Conservation (phyloP, 1,284 basidiomycete species). For the Cryptococcus sp. region DNA sequence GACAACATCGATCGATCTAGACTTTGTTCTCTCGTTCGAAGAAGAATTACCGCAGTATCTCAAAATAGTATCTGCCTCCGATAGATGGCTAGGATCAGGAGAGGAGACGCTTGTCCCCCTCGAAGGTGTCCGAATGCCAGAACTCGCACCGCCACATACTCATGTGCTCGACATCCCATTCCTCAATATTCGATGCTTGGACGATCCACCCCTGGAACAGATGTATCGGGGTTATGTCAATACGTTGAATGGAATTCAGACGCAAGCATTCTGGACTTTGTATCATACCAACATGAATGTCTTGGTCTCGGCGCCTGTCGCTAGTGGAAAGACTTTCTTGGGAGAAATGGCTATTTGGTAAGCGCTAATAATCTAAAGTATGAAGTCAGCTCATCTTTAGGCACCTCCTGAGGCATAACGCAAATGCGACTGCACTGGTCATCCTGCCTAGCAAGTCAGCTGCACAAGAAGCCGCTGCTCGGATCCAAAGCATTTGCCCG, state of each 20-base stretch:
- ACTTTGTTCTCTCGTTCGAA: slow-evolving; percentile 75
- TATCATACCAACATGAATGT: slow-evolving; percentile 67
- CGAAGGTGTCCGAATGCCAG: slow-evolving; percentile 71
- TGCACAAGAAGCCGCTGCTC: slow-evolving; percentile 38
- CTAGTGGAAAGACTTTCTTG: slow-evolving; percentile 76
- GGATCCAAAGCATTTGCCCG: slow-evolving; percentile 35
- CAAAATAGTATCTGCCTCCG: slow-evolving; percentile 81
- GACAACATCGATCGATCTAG: slow-evolving; percentile 61
- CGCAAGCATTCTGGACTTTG: slow-evolving; percentile 81
- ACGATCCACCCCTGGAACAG: slow-evolving; percentile 53
- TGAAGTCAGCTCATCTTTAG: slow-evolving; percentile 13
- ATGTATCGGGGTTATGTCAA: slow-evolving; percentile 52
- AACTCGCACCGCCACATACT: slow-evolving; percentile 60
- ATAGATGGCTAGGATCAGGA: slow-evolving; percentile 91
- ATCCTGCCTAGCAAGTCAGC: slow-evolving; percentile 41
- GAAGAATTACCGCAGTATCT: slow-evolving; percentile 60
- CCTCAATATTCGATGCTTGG: slow-evolving; percentile 58
- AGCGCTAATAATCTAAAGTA: slow-evolving; percentile 17
- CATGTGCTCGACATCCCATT: slow-evolving; percentile 77
- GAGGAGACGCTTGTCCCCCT: slow-evolving; percentile 64
- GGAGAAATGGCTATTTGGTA: slow-evolving; percentile 70
- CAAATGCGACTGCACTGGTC: slow-evolving; percentile 30
- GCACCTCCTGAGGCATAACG: slow-evolving; percentile 41
- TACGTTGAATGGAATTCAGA: slow-evolving; percentile 81
- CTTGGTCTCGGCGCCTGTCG: slow-evolving; percentile 75